Evolutionary conservation across 192 early-diverging fungal genomes (phyloP), one percentile per base, ranked within the genome.

Genomic region (Spizellomyces sp.): DNA sequence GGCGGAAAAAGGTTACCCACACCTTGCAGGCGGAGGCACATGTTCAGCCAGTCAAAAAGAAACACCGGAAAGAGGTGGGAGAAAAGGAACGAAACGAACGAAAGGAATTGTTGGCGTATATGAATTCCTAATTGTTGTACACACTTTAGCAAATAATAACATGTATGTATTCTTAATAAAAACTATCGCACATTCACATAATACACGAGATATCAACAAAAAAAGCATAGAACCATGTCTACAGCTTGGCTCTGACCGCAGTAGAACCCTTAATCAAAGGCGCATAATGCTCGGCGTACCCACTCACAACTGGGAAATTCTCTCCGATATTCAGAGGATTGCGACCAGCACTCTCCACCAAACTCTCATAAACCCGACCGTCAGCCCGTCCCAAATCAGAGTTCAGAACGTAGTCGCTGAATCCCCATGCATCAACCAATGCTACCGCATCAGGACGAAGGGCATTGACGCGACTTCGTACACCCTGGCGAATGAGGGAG

Each of bases 331-430:
- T 94, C 62, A 92, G 77, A 5, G 93, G 93, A 42, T 94, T 91
- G 55, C 81, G 77, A 58, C 88, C 86, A 0, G 90, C 93, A 88
- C 85, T 87, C 79, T 89, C 73, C 17, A 90, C 81, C 77, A 92
- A 87, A 66, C 83, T 76, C 67, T 93, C 92, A 50, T 96, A 96
- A 19, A 92, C 89, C 64, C 88, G 84, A 58, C 92, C 93, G 66
- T 93, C 91, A 55, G 80, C 86, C 22, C 89, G 79, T 17, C 90
- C 94, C 46, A 96, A 75, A 9, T 92, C 88, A 50, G 89, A 90
- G 80, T 93, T 86, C 15, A 96, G 81, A 46, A 83, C 76, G 63
- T 90, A 89, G 52, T 96, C 94, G 0, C 90, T 84, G 41, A 92
- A 75, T 15, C 84, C 86, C 80, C 91, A 94, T 0, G 92, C 86